A percentile compares a stretch with the other conserved stretches of the same genome.
phyloP scores from a whole-genome alignment of 116 monocot species.

The Posidonia oceanica region DNA sequence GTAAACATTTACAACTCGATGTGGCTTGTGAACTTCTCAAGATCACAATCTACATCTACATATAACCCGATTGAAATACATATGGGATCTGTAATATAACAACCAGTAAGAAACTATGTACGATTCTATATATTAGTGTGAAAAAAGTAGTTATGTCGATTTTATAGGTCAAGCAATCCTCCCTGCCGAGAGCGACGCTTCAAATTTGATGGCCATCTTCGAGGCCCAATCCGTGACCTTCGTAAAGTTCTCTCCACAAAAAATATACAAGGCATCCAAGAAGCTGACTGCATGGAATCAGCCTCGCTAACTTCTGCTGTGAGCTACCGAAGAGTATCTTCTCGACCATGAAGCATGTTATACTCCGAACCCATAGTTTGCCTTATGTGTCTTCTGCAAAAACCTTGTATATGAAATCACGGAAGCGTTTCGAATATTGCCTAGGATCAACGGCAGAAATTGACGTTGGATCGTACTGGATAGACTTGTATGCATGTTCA shows the following conservation, averaged over 20 bases:
- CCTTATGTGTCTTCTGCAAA: slow-evolving; percentile 35
- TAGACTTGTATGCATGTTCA: slow-evolving; percentile 62
- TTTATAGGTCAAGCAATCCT: neutral
- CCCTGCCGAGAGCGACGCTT: too few relatives aligned
- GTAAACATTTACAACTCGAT: neutral
- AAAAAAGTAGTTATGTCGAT: neutral
- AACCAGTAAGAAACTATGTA: neutral
- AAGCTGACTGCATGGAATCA: neutral
- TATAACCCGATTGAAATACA: neutral
- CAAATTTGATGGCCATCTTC: too few relatives aligned
- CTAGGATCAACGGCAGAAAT: slow-evolving; percentile 70
- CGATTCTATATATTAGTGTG: neutral
- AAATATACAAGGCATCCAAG: neutral
- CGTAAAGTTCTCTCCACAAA: neutral
- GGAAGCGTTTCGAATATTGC: slow-evolving; percentile 49
- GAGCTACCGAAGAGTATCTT: too few relatives aligned
- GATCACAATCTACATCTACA: neutral
- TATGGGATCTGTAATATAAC: neutral
- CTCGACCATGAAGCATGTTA: neutral
- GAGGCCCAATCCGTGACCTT: neutral
- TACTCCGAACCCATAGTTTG: neutral
- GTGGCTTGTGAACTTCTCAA: neutral
- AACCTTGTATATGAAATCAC: slow-evolving; percentile 49
- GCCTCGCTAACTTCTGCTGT: neutral
- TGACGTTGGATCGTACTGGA: slow-evolving; percentile 46